Conservation (phyloP, 2,329 filamentous ascomycete genomes). For the Rhexocercosporidium sp. region DNA sequence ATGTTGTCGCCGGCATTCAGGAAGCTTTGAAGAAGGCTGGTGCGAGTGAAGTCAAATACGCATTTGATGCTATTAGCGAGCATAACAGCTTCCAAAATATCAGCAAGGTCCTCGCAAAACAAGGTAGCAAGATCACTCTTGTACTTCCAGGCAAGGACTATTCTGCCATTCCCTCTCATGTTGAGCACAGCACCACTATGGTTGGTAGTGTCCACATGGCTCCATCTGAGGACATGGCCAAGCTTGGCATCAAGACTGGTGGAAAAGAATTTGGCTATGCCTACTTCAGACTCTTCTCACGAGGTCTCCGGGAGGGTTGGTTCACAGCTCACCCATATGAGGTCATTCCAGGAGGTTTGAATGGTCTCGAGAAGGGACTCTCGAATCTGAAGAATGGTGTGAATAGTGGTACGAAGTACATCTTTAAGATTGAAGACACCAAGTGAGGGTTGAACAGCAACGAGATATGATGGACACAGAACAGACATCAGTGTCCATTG, state of each 20-base stretch:
- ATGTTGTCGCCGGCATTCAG: constrained; percentile 44
- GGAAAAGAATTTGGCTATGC: constrained; percentile 36
- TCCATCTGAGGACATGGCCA: constrained; percentile 20
- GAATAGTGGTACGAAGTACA: constrained; percentile 68
- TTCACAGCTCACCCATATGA: constrained; percentile 56
- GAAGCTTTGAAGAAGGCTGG: constrained; percentile 36
- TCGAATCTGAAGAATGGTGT: constrained; percentile 62
- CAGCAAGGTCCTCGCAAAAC: constrained; percentile 32
- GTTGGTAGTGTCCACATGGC: constrained; percentile 35
- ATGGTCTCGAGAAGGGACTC: constrained; percentile 56
- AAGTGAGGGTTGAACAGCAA: constrained; percentile 24
- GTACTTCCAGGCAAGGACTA: constrained; percentile 51
- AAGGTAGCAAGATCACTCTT: constrained; percentile 44
- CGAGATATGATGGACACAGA: background rate
- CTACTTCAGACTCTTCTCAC: constrained; percentile 36
- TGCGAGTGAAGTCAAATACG: constrained; percentile 34
- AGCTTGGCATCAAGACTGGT: constrained; percentile 33
- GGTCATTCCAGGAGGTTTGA: constrained; percentile 55
- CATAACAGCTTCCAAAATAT: constrained; percentile 39
- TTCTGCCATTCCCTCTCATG: constrained; percentile 40
- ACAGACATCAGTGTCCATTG: background rate
- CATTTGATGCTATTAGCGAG: constrained; percentile 39
- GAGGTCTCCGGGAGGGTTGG: constrained; percentile 55
- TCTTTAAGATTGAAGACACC: constrained; percentile 50
- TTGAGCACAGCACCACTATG: constrained; percentile 28